Base-by-base conservation (phyloP, 192 early-diverging fungal genomes). In the Umbelopsis sp. region DNA sequence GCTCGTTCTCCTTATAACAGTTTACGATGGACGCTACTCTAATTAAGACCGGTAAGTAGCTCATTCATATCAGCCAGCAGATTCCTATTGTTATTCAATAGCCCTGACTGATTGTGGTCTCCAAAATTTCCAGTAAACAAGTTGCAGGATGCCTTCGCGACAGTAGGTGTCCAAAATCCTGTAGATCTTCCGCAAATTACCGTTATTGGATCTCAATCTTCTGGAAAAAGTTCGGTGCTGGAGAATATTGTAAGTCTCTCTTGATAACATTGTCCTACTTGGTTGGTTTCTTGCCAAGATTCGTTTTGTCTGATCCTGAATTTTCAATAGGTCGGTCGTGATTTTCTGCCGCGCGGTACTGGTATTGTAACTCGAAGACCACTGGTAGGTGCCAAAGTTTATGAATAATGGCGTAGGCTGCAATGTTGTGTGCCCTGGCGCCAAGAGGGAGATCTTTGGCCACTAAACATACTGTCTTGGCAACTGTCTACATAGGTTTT, bases 311-410 rank as follows among this genome's bases (percentile, higher is more conserved):
- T 35, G 2, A 16, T 16, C 30, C 13, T 18, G 27, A 25, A 61
- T 61, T 30, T 16, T 12, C 1, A 35, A 13, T 33, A 61, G 55
- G 55, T 99, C 23, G 98, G 98, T 22, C 84, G 94, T 67, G 98
- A 99, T 86, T 99, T 99, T 85, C 78, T 99, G 70, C 98, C 98
- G 52, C 87, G 98, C 74, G 97, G 98, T 25, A 92, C 90, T 16
- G 96, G 96, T 30, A 99, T 99, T 75, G 98, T 99, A 46, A 99
- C 98, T 49, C 90, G 98, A 65, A 90, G 98, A 33, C 98, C 98
- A 44, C 86, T 99, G 72, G 91, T 91, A 88, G 69, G 76, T 66
- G 37, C 21, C 27, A 11, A 5, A n/a, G 11, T 16, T 35, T 50
- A 12, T 15, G n/a, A 6, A 9, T 9, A 41, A 46, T 1, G n/a